Evolutionary conservation across 208 protist genomes (phyloP).

Genomic region (Hexamita inflata): DNA sequence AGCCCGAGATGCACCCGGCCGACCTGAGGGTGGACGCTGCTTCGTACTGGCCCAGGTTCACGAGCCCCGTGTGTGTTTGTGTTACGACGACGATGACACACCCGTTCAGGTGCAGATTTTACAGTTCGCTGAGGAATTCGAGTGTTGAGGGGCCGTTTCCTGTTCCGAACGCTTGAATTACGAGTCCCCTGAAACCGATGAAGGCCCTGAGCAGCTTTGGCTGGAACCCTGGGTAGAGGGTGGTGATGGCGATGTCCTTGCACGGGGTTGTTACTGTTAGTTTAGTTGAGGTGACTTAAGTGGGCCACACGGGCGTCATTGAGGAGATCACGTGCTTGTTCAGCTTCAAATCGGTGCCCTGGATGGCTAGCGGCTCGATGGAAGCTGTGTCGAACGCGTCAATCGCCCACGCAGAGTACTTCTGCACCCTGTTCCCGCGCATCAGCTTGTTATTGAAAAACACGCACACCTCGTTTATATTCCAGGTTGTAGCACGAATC

Average conservation of each 20-base stretch:
- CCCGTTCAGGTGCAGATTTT: slow-evolving; percentile 43
- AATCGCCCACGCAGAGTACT: slow-evolving; percentile 59
- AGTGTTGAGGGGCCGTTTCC: slow-evolving; percentile 68
- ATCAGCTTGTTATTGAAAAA: slow-evolving; percentile 75
- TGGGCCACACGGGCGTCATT: background rate
- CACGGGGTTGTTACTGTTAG: too few relatives aligned
- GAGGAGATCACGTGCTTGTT: background rate
- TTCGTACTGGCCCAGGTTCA: slow-evolving; percentile 58
- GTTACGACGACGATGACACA: slow-evolving; percentile 65
- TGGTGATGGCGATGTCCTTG: slow-evolving; percentile 29
- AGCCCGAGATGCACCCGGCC: slow-evolving; percentile 8
- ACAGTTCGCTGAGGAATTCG: slow-evolving; percentile 32
- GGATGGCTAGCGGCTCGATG: slow-evolving; percentile 64
- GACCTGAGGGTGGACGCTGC: background rate
- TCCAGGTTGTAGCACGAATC: slow-evolving; percentile 28
- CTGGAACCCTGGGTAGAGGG: slow-evolving; percentile 60
- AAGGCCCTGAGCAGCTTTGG: slow-evolving; percentile 18
- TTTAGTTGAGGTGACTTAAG: too few relatives aligned
- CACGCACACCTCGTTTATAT: slow-evolving; percentile 60
- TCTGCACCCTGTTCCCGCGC: slow-evolving; percentile 68
- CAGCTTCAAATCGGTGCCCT: too few relatives aligned
- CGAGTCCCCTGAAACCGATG: slow-evolving; percentile 51
- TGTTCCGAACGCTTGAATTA: slow-evolving; percentile 68
- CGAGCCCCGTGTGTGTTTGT: slow-evolving; percentile 43
- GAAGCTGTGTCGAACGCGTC: slow-evolving; percentile 66